Conservation (phyloP, 1,284 basidiomycete species). For the Malassezia sympodialis region DNA sequence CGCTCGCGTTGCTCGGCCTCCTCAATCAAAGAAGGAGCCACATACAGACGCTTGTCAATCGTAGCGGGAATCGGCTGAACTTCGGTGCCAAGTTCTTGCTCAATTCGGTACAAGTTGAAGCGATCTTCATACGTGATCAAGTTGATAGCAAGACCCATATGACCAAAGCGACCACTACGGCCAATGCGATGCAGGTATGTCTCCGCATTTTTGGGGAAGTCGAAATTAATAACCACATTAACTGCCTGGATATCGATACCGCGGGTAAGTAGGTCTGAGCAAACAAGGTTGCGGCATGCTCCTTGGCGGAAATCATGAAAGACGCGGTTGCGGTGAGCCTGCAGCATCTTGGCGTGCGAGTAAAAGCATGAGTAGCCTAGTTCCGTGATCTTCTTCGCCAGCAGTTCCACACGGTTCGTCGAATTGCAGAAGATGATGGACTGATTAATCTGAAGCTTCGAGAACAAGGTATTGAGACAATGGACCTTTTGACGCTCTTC, state of each 20-base stretch:
- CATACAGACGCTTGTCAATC: conserved; percentile 83
- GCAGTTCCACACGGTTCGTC: conserved; percentile 94
- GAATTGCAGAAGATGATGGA: conserved; percentile 99
- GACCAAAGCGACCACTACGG: conserved; percentile 92
- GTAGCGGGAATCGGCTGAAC: conserved; percentile 86
- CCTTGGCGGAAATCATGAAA: conserved; percentile 99
- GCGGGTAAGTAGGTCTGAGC: conserved; percentile 83
- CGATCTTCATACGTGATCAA: conserved; percentile 77
- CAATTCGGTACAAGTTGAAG: conserved; percentile 94
- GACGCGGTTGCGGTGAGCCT: conserved; percentile 93
- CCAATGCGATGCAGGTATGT: conserved; percentile 96
- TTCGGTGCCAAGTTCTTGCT: conserved; percentile 95
- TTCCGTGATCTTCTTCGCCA: conserved; percentile 98
- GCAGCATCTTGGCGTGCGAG: conserved; percentile 98
- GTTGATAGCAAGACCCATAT: conserved; percentile 92
- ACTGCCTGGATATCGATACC: conserved; percentile 99
- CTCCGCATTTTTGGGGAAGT: conserved; percentile 97
- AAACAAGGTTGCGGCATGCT: conserved; percentile 94
- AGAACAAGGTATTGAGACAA: conserved; percentile 93
- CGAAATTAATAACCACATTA: conserved; percentile 99
- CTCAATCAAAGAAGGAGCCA: conserved; percentile 41
- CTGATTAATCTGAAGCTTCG: conserved; percentile 98
- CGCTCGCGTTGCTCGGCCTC: conserved; percentile 23
- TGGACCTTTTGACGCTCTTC: conserved; percentile 99
- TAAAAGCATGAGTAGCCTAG: conserved; percentile 99